Conservation (phyloP, 2,329 filamentous ascomycete species). For the Alternaria brassicae region DNA sequence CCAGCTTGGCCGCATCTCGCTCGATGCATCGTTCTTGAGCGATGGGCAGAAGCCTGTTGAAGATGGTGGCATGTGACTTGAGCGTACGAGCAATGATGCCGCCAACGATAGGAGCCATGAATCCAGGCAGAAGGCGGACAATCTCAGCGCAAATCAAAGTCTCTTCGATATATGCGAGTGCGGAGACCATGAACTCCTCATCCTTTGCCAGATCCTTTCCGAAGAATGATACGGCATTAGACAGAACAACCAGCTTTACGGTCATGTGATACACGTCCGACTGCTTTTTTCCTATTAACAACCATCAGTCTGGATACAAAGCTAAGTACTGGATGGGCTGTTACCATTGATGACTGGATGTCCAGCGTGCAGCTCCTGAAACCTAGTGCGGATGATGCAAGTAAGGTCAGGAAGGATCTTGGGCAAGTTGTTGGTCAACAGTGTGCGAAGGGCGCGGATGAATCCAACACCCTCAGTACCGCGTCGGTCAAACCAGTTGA, state of each 20-base stretch:
- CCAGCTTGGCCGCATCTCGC: constrained; percentile 16
- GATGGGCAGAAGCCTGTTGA: constrained; percentile 22
- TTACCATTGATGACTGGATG: constrained; percentile 13
- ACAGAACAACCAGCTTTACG: constrained; percentile 20
- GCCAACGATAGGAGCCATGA: constrained; percentile 19
- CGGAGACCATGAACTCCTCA: constrained; percentile 32
- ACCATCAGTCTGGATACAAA: not conserved
- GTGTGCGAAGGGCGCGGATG: constrained; percentile 25
- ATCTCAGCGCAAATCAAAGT: constrained; percentile 36
- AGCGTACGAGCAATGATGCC: constrained; percentile 20
- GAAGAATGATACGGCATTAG: constrained; percentile 27
- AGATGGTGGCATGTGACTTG: constrained; percentile 23
- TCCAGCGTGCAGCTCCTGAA: constrained; percentile 14
- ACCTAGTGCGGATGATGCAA: constrained; percentile 17
- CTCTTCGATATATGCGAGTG: constrained; percentile 32
- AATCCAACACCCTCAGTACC: constrained; percentile 39
- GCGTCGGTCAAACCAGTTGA: constrained; percentile 41
- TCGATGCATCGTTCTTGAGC: constrained; percentile 24
- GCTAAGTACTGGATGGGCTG: not conserved
- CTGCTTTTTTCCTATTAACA: constrained; percentile 10
- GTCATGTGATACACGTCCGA: constrained; percentile 22
- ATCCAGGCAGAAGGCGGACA: constrained; percentile 25
- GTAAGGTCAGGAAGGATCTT: constrained; percentile 25
- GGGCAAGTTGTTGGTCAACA: constrained; percentile 30
- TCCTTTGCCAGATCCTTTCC: constrained; percentile 27